Evolutionary conservation across 208 protist species (phyloP), one percentile per base, ranked within the genome.

Genomic region (Leishmania turanica): DNA sequence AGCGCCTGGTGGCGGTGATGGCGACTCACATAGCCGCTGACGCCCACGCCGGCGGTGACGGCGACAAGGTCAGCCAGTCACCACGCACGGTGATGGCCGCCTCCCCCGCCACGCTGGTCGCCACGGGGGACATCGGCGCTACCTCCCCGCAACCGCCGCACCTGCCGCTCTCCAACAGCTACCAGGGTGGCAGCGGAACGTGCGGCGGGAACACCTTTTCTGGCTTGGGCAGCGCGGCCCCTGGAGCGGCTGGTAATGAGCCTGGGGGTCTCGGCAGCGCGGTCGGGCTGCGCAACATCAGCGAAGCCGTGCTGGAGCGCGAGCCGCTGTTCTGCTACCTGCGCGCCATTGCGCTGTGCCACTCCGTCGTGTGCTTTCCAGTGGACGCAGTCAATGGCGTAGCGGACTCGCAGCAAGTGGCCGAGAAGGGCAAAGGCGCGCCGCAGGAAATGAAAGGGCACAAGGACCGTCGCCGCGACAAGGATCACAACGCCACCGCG

Each of bases 301-400:
- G 73, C 53, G 91, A 96, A 76, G 66, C 9, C 0, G 83, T 68
- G 34, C 80, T 96, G 72, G 90, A 95, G 72, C 58, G 66, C 19
- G 89, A 96, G 69, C 82, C 84, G 0, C 51, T 89, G 3, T 93
- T 90, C 74, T 82, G 87, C 53, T 97, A 95, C 75, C 85, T 98
- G 40, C 87, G 89, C 27, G 84, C 90, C 69, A 19, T 98, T 9
- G 40, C 91, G 0, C 83, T 97, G 42, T 97, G 94, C 83, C 94
- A 98, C 84, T 87, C 82, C 40, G 88, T 96, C 27, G 91, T 98
- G 60, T 96, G 92, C 73, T 97, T 97, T 80, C 80, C 91, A 0
- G 60, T 81, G 1, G 66, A 85, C 21, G 42, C 51, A 7, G 51
- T 31, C 45, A 40, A 77, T 45, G 72, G 19, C 8, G 73, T 34